Evolutionary conservation across 2,329 filamentous ascomycete genomes (phyloP).

Genomic region (Cladosporium sp.): DNA sequence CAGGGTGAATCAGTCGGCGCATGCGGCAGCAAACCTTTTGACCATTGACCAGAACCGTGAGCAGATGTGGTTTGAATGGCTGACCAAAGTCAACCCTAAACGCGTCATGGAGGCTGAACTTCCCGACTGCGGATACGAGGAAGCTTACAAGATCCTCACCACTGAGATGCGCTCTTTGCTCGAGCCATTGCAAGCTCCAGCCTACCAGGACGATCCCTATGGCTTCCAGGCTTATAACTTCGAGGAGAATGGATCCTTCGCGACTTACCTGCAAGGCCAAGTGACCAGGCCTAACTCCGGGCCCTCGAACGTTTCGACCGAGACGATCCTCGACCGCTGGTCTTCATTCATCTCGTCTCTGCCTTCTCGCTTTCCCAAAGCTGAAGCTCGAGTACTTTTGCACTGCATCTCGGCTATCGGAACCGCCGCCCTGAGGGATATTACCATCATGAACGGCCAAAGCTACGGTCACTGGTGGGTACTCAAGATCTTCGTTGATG

Average conservation of each 20-base stretch:
- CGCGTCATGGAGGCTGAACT: constrained; percentile 53
- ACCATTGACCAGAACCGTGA: constrained; percentile 84
- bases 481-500: constrained; percentile 90
- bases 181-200: constrained; percentile 55
- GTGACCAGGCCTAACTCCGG: constrained; percentile 16
- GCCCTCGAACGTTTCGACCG: constrained; percentile 36
- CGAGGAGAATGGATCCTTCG: constrained; percentile 39
- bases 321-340: constrained; percentile 74
- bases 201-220: constrained; percentile 34
- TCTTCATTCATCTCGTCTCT: constrained; percentile 66
- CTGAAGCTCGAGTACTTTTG: constrained; percentile 66
- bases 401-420: constrained; percentile 72
- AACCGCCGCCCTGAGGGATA: constrained; percentile 72
- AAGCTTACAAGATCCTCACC: constrained; percentile 52
- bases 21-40: constrained; percentile 89
- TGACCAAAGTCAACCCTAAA: constrained; percentile 55
- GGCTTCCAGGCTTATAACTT: constrained; percentile 35
- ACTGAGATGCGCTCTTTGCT: constrained; percentile 65
- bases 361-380: constrained; percentile 67
- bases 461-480: constrained; percentile 94
- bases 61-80: constrained; percentile 94
- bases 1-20: constrained; percentile 86
- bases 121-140: constrained; percentile 50
- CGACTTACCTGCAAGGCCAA: constrained; percentile 35
- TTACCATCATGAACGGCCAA: constrained; percentile 71